phyloP scores from a whole-genome alignment of 768 basidiomycete species.

The Dentipellis fragilis region DNA sequence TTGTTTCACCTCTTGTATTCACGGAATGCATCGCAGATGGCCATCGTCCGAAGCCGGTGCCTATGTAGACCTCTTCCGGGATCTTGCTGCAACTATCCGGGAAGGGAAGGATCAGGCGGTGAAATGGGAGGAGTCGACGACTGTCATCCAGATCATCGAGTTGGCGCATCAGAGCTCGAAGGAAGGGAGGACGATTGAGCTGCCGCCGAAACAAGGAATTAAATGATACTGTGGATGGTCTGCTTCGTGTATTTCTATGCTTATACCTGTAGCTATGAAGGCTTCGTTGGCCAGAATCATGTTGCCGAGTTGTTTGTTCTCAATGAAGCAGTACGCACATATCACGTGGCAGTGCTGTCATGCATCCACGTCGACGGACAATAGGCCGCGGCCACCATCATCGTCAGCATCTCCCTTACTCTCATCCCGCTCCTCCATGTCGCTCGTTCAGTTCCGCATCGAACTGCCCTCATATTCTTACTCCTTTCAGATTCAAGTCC shows the following conservation, averaged over 20 bases:
- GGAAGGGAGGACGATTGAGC: conserved; percentile 40
- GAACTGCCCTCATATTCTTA: conserved; percentile 69
- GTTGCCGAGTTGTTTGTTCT: not conserved
- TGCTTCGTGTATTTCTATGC: not conserved
- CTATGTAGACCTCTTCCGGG: conserved; percentile 54
- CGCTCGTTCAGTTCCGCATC: conserved; percentile 37
- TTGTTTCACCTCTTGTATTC: conserved; percentile 8
- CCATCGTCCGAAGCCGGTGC: conserved; percentile 47
- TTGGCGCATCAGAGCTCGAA: conserved; percentile 56
- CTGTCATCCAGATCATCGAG: conserved; percentile 71
- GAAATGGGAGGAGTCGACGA: conserved; percentile 64
- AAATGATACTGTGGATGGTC: not conserved
- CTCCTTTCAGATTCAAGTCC: conserved; percentile 50
- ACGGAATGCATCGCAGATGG: conserved; percentile 35
- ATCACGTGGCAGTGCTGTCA: not conserved
- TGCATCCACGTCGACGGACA: conserved; percentile 6
- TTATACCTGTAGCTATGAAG: not conserved
- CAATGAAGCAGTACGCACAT: not conserved
- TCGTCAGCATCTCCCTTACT: not conserved
- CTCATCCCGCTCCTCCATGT: not conserved
- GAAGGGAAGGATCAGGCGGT: conserved; percentile 43
- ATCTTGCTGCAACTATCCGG: conserved; percentile 55
- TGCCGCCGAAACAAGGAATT: conserved; percentile 9
- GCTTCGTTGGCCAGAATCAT: not conserved
- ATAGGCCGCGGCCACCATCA: not conserved